Evolutionary conservation across 108 stramenopile genomes (phyloP), one percentile per base, ranked within the genome.

Genomic region (Pseudonitzschia delicatissima): DNA sequence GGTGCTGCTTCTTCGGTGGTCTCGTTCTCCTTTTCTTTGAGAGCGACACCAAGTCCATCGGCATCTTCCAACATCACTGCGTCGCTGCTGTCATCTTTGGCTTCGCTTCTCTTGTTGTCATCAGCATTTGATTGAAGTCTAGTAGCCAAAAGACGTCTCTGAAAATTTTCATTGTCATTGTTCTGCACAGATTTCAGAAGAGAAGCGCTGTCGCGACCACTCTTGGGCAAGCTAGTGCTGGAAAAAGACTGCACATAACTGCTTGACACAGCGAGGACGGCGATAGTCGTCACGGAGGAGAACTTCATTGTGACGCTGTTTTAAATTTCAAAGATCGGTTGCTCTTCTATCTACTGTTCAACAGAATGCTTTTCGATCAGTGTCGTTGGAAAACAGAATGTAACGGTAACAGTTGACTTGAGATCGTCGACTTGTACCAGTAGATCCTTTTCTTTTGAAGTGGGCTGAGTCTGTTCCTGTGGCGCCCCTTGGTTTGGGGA

Each of bases 31-130:
- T 37, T 34, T 7, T 70, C 35, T 62, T 52, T 34, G 32, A 25
- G 25, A 27, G 45, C 71, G 37, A 48, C 62, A 4, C 71, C 71
- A 15, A 72, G 27, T 23, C 71, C 71, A 59, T 72, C 71, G 20
- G 44, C 71, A 59, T 72, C 71, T 59, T 72, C 71, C 32, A 72
- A 42, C 4, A 68, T 5, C 4, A 31, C 32, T 1, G 6, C 18
- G 29, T 64, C 45, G 63, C 13, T 34, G 2, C 21, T 42, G 3
- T 37, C 34, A 35, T 20, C 35, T 3, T 9, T 21, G 51, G 20
- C 42, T 12, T 4, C 21, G 32, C 21, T 52, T 12, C 21, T 17
- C 23, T 28, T 27, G 27, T 44, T 45, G 3, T 64, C 63, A 28
- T 21, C 63, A 5, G 26, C 26, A 2, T 5, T 48, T 29, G 33